Evolutionary conservation across 2,329 filamentous ascomycete genomes (phyloP).

Genomic region (Tetracladium maxilliforme): DNA sequence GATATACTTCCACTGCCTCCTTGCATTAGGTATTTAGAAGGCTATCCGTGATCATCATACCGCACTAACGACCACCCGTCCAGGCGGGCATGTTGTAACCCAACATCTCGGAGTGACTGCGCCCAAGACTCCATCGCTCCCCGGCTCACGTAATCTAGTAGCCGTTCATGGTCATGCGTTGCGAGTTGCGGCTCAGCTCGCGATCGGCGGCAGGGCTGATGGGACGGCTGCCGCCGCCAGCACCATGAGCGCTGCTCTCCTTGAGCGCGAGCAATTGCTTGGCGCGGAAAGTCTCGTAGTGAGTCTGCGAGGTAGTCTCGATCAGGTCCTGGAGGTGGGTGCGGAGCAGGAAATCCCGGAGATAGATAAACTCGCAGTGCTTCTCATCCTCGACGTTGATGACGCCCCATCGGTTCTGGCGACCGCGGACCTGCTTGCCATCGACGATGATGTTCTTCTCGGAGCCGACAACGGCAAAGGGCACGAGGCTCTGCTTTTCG

Average conservation of each 20-base stretch:
- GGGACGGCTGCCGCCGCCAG: conserved; percentile 64
- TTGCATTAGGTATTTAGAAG: too few species aligned
- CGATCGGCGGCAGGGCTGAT: conserved; percentile 92
- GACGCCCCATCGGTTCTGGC: conserved; percentile 98
- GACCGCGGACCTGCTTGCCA: conserved; percentile 91
- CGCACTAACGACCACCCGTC: too few species aligned
- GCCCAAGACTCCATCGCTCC: too few species aligned
- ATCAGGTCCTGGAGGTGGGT: conserved; percentile 98
- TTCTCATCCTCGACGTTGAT: conserved; percentile 99
- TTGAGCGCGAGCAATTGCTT: conserved; percentile 97
- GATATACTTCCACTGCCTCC: too few species aligned
- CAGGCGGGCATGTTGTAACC: too few species aligned
- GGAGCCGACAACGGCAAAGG: conserved; percentile 94
- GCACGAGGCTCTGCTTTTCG: conserved; percentile 55
- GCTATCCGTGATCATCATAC: too few species aligned
- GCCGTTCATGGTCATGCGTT: conserved; percentile 97
- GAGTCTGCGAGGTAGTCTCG: conserved; percentile 98
- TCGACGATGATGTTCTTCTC: conserved; percentile 97
- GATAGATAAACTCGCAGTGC: conserved; percentile 98
- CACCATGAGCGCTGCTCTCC: conserved; percentile 77
- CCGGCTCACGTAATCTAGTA: conserved; percentile 55
- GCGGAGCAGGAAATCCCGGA: conserved; percentile 95
- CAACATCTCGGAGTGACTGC: too few species aligned
- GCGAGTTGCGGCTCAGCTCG: conserved; percentile 91
- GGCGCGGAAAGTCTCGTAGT: conserved; percentile 99